Conservation (phyloP, 2,329 filamentous ascomycete genomes). For the Xylaria polymorpha region DNA sequence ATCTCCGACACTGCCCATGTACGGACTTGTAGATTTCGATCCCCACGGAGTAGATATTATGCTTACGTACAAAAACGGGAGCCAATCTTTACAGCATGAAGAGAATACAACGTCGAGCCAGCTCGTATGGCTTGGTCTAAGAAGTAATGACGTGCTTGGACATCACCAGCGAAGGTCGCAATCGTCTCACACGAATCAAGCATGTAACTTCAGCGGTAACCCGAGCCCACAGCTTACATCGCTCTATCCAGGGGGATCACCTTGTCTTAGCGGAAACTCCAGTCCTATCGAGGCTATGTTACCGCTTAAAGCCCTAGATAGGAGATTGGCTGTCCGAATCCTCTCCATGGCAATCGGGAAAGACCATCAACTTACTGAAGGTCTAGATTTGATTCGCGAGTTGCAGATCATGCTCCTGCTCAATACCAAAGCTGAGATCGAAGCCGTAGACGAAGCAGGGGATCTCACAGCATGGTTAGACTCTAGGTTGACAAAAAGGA, state of each 20-base stretch:
- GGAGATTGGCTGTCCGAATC: slow-evolving; percentile 66
- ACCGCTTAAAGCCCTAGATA: slow-evolving; percentile 65
- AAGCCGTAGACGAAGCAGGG: slow-evolving; percentile 71
- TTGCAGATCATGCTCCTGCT: slow-evolving; percentile 79
- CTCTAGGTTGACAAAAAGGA: slow-evolving; percentile 48
- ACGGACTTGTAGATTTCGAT: slow-evolving; percentile 78
- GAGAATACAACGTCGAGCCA: slow-evolving; percentile 59
- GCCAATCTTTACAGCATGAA: slow-evolving; percentile 71
- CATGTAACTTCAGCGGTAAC: neutral
- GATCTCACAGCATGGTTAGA: slow-evolving; percentile 64
- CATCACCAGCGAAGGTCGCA: neutral
- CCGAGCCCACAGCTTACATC: slow-evolving; percentile 3
- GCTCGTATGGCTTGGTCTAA: slow-evolving; percentile 74
- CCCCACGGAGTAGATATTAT: slow-evolving; percentile 81
- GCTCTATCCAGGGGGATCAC: neutral
- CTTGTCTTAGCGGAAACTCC: neutral
- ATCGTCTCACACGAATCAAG: neutral
- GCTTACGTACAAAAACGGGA: slow-evolving; percentile 78
- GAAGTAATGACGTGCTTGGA: slow-evolving; percentile 56
- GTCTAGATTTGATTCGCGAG: slow-evolving; percentile 62
- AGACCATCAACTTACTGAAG: slow-evolving; percentile 47
- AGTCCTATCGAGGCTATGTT: slow-evolving; percentile 40
- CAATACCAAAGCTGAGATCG: slow-evolving; percentile 81
- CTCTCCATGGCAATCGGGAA: slow-evolving; percentile 57
- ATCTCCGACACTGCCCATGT: slow-evolving; percentile 65